Evolutionary conservation across 2,329 filamentous ascomycete species (phyloP).

Genomic region (Trichothecium sympodiale): DNA sequence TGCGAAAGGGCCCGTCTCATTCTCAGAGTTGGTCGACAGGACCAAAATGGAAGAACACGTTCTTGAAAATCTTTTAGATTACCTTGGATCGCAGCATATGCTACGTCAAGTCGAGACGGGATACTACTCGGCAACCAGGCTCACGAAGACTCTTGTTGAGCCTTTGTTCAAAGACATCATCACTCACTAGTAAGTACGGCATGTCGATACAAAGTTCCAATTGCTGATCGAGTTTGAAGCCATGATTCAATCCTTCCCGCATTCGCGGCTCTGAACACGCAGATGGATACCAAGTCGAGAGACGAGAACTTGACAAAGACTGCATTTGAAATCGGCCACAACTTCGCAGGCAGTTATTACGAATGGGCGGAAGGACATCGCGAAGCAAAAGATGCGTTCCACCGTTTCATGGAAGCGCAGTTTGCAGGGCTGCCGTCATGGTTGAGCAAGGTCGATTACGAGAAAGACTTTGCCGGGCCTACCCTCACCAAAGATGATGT

Average conservation of each 20-base stretch:
- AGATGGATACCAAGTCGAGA: conserved; percentile 9
- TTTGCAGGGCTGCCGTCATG: conserved; percentile 11
- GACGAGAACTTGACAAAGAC: too few species aligned
- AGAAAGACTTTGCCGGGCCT: conserved; percentile 5
- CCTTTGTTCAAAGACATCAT: not conserved
- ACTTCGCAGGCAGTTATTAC: conserved; percentile 8
- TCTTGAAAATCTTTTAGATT: conserved; percentile 8
- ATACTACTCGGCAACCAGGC: conserved; percentile 1
- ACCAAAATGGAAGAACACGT: conserved; percentile 3
- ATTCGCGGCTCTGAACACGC: not conserved
- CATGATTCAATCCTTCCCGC: not conserved
- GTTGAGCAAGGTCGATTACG: conserved; percentile 12
- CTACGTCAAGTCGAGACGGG: conserved; percentile 3
- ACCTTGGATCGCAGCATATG: conserved; percentile 1
- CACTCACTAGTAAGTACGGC: not conserved
- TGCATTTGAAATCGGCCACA: conserved; percentile 9
- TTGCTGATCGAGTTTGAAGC: conserved; percentile 7
- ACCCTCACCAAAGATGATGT: conserved; percentile 1
- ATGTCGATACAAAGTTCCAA: conserved; percentile 3
- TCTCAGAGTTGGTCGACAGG: conserved; percentile 4
- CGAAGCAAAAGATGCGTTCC: conserved; percentile 11
- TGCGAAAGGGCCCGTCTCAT: conserved; percentile 4
- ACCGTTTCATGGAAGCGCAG: conserved; percentile 15
- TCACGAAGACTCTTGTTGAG: not conserved
- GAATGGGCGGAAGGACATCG: conserved; percentile 10